A percentile compares a stretch with the other conserved stretches of the same genome.
phyloP scores from a whole-genome alignment of 2,329 filamentous ascomycete genomes.

The Colletotrichum sublineola region DNA sequence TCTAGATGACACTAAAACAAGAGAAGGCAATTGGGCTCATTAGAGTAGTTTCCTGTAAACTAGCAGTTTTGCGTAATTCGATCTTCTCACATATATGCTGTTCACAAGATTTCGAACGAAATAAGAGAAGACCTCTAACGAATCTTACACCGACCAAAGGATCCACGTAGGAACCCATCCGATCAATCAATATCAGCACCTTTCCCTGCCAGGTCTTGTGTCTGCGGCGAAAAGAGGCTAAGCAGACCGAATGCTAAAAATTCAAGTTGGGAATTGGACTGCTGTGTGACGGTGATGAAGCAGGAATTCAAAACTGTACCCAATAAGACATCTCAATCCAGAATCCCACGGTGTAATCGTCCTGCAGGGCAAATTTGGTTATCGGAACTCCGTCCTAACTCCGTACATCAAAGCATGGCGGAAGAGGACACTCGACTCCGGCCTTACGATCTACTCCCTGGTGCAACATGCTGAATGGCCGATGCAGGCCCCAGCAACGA shows the following conservation, averaged over 20 bases:
- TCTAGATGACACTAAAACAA: not conserved
- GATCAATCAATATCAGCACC: not conserved
- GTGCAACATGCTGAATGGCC: conserved; percentile 3
- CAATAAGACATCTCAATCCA: not conserved
- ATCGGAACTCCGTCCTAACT: not conserved
- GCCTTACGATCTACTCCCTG: conserved; percentile 1
- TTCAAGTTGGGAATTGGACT: not conserved
- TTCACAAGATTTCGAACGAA: not conserved
- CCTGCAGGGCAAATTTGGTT: not conserved
- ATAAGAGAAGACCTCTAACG: not conserved
- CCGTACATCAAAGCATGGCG: not conserved
- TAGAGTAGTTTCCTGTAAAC: not conserved
- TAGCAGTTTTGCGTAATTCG: not conserved
- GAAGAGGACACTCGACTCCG: conserved; percentile 4
- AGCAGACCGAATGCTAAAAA: not conserved
- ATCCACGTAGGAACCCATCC: not conserved
- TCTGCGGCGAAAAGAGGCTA: not conserved
- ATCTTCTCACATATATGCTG: no score
- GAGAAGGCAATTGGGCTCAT: not conserved
- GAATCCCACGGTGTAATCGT: not conserved
- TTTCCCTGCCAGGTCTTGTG: not conserved
- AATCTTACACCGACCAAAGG: not conserved
- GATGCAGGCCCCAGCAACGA: not conserved
- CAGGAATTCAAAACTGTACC: not conserved
- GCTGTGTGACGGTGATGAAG: not conserved